Base-by-base conservation (phyloP, 768 basidiomycete genomes). In the Tulasnella sp. region DNA sequence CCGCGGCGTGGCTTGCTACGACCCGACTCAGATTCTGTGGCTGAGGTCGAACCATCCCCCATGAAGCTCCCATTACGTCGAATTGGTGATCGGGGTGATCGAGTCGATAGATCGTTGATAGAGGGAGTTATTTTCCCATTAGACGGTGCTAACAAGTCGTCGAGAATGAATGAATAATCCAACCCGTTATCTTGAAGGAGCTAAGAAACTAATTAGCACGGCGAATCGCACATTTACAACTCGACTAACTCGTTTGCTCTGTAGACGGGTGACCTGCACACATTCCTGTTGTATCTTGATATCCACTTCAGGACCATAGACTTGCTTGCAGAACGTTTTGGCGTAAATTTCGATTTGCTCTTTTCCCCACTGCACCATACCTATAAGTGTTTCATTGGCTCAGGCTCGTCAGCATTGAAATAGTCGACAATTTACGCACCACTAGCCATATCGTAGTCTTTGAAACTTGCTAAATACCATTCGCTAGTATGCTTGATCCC, bases 401-500 rank as follows among this genome's bases (percentile, higher is more conserved):
- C 48, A n/a, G 5, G 32, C 16, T 27, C 6, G 49, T 15, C 33
- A 45, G 32, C 35, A 25, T 8, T 12, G 5, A 41, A n/a, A 31
- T 15, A 43, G n/a, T n/a, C 28, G 8, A 35, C 19, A 8, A 15
- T 48, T 42, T 0, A 71, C 87, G 56, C 59, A 93, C 93, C 76
- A 53, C 89, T 92, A 0, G 93, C 83, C 56, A 87, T 86, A 57
- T 90, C 81, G 62, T 95, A 91, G 65, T 96, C 95, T 64, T 83
- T 86, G 67, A 95, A 99, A 51, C 89, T 91, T 0, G 83, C 81
- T 58, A 96, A 70, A 65, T 88, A 99, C 95, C 95, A 99, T 66
- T 99, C 93, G 12, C 88, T 88, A 1, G 92, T 95, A 61, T 98
- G 89, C 63, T 95, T 92, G 63, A 99, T 84, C 1, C 87, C 81